Evolutionary conservation across 768 basidiomycete genomes (phyloP), one percentile per base, ranked within the genome.

Genomic region (Termitomyces sp.): DNA sequence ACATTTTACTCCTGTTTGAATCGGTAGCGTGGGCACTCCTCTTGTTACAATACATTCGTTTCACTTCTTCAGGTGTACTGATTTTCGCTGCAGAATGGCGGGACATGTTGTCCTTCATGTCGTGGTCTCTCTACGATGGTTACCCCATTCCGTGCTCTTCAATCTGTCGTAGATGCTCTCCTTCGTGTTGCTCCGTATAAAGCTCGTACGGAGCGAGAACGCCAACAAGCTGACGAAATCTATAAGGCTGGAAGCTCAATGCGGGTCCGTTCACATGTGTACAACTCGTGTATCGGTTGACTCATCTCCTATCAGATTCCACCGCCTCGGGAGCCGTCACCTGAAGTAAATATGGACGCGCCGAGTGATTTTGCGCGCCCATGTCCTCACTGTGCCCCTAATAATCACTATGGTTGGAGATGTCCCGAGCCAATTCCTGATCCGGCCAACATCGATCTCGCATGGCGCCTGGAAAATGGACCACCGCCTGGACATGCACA

Each of bases 91-190:
- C 60, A 93, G 90, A 93, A 93, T 61, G 88, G 89, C 33, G 91
- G 91, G 50, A 86, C 87, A 18, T 89, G 83, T 61, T 94, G 91
- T 65, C 91, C 91, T 13, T 84, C 87, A 6, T 94, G 91, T 63
- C 85, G 91, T 52, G 79, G 83, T 23, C 60, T 75, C n/a, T 85
- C 89, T 13, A 85, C 78, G 23, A 75, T 78, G 22, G 89, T 89
- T 35, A 78, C 80, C 2, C 87, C 88, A 18, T 92, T 87, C 55
- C 84, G 91, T 27, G 79, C 82, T 3, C 69, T 94, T 13, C 88
- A 94, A 66, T 73, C 80, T 36, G 79, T 92, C 59, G 69, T 92
- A 53, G 89, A 93, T 63, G 69, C 85, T 7, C 70, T 94, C 25
- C 72, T 91, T 31, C 86, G 86, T n/a, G 72, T 76, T 38, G 85